Evolutionary conservation across 1,139 yeast species (phyloP).

Genomic region (Debaryomyces robertsiae): DNA sequence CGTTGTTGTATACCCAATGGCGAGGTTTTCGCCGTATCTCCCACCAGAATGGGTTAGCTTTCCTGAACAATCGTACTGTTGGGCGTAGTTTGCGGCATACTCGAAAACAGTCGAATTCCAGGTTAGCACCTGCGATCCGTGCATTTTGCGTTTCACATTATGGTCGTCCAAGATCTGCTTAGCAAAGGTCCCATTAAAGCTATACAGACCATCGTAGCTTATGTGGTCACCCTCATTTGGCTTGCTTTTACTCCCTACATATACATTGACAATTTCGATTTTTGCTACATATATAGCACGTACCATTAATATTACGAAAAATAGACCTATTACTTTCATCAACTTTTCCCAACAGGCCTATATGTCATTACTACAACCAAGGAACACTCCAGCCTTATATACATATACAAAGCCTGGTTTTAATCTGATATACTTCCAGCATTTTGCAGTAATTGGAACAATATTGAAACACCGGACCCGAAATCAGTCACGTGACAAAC

Average conservation of each 20-base stretch:
- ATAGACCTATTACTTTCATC: background rate
- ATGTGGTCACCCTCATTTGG: background rate
- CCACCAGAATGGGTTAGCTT: slow-evolving; percentile 39
- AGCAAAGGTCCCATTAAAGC: slow-evolving; percentile 27
- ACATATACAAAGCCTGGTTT: background rate
- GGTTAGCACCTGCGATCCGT: slow-evolving; percentile 28
- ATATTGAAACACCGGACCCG: slow-evolving; percentile 8
- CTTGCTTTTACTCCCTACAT: slow-evolving; percentile 12
- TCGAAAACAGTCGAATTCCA: slow-evolving; percentile 36
- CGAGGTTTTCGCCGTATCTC: slow-evolving; percentile 41
- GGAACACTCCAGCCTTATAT: too few species aligned
- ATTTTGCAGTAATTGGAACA: slow-evolving; percentile 11
- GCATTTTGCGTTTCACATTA: slow-evolving; percentile 32
- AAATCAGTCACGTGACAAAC: slow-evolving; percentile 5
- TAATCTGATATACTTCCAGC: background rate
- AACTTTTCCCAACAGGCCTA: too few species aligned
- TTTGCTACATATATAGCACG: slow-evolving; percentile 17
- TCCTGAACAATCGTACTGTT: slow-evolving; percentile 37
- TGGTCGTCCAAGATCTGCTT: slow-evolving; percentile 28
- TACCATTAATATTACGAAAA: slow-evolving; percentile 2
- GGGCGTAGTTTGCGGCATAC: slow-evolving; percentile 35
- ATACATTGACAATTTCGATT: slow-evolving; percentile 20
- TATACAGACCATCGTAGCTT: slow-evolving; percentile 16
- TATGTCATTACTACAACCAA: too few species aligned
- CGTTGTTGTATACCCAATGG: slow-evolving; percentile 35